These are phyloP conservation scores for Alternaria angustiovoidea DNA, from an alignment of 2,329 filamentous ascomycete species.

Conservation along the genomic window DNA sequence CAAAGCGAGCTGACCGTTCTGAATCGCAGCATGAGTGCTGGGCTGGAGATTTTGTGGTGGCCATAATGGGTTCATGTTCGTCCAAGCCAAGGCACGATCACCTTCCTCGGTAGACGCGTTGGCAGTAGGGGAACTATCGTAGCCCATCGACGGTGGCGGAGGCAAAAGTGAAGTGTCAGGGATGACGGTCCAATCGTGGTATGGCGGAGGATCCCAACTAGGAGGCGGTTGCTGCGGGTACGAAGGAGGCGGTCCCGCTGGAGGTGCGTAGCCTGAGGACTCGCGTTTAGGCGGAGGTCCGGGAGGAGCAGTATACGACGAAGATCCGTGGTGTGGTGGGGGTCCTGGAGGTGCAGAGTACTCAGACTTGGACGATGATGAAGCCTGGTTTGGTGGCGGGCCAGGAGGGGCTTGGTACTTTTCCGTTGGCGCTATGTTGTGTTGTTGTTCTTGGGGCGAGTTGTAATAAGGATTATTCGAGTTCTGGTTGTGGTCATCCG, in stretches of 20 bases:
- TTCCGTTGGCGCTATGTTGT: conserved; percentile 25
- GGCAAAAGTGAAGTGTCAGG: conserved; percentile 77
- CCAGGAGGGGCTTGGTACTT: conserved; percentile 43
- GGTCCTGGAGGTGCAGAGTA: conserved; percentile 35
- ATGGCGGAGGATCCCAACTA: conserved; percentile 60
- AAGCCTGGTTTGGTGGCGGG: conserved; percentile 37
- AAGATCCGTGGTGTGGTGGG: conserved; percentile 31
- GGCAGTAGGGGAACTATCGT: conserved; percentile 70
- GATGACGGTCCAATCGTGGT: conserved; percentile 77
- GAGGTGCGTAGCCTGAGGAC: conserved; percentile 37
- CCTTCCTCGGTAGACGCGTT: conserved; percentile 74
- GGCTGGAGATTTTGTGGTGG: conserved; percentile 61
- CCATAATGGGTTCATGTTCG: conserved; percentile 65
- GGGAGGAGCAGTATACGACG: conserved; percentile 26
- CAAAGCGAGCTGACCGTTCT: conserved; percentile 59
- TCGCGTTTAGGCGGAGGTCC: conserved; percentile 30
- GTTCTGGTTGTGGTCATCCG: conserved; percentile 34
- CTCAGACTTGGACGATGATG: conserved; percentile 16
- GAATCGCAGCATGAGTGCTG: conserved; percentile 58
- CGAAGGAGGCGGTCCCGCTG: conserved; percentile 39
- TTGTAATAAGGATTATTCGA: conserved; percentile 38
- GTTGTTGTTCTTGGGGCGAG: conserved; percentile 24
- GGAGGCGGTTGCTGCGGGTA: conserved; percentile 45
- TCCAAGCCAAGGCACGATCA: conserved; percentile 72
- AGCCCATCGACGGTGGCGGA: conserved; percentile 73